Evolutionary conservation across 768 basidiomycete species (phyloP), one percentile per base, ranked within the genome.

Genomic region (Termitomyces bulborhizus): DNA sequence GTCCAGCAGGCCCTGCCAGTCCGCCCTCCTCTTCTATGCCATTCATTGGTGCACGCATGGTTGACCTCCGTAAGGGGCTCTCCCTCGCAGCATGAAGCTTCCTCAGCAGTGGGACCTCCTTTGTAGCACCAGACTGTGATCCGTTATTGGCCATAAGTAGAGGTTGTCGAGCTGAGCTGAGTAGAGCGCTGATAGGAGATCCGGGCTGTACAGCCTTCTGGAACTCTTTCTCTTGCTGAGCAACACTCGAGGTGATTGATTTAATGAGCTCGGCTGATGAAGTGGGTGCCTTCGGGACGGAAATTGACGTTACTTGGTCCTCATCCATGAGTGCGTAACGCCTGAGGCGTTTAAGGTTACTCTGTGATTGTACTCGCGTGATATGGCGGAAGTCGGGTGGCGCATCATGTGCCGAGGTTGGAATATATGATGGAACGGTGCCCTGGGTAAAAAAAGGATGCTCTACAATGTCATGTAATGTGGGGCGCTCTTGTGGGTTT

Each of bases 171-270:
- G 94, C 94, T 3, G 92, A 93, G 61, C 83, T 88, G 62, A 99
- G 79, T 47, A 99, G 73, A 3, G 91, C 92, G 29, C 91, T 90
- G 57, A 99, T 95, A 0, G 97, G 97, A 58, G 88, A 91, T 42
- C 91, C 93, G 6, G 95, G 96, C 65, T 94, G 92, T 1, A 98
- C 91, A 1, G 94, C 97, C 64, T 88, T 86, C 74, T 90, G 88
- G 85, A 98, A 98, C 69, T 98, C 97, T 68, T 88, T 87, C 80
- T 99, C 97, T 66, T 93, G 90, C 63, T 92, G 81, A 3, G 86
- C 86, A 55, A 88, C 84, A 44, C 77, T 87, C 12, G 80, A 81
- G 15, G 79, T 80, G 52, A 77, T 74, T 46, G 73, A 78, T 65
- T 75, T 77, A 42, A 32, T 48, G 6, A 56, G 51, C n/a, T 69